Conservation (phyloP, 129 eudicot species). For the Flaveria trinervia region DNA sequence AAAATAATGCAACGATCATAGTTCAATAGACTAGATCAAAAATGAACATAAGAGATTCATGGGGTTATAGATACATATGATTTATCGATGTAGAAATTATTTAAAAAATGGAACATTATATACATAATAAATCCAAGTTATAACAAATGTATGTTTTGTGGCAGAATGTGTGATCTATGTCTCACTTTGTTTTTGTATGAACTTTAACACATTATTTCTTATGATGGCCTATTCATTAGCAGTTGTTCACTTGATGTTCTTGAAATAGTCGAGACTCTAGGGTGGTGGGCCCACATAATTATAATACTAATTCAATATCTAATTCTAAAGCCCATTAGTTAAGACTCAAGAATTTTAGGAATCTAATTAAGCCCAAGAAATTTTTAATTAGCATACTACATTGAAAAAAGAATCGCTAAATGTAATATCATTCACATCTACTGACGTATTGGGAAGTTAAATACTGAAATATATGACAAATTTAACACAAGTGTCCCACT, state of each 20-base stretch:
- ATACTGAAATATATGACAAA: not conserved
- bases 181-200: not conserved
- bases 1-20: no score
- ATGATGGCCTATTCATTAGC: not conserved
- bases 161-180: not conserved
- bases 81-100: not conserved
- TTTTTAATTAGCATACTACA: not conserved
- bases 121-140: not conserved
- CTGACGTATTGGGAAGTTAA: conserved; percentile 1
- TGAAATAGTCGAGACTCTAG: not conserved
- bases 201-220: not conserved
- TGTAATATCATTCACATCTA: not conserved
- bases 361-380: not conserved
- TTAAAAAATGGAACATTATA: not conserved
- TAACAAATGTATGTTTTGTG: not conserved
- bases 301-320: not conserved
- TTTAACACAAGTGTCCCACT: not conserved
- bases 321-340: not conserved
- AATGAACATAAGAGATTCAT: not conserved
- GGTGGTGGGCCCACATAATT: not conserved
- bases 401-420: not conserved
- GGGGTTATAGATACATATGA: not conserved
- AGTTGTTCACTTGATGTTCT: not conserved
- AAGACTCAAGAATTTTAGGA: not conserved
- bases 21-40: not conserved